Evolutionary conservation across 2,329 filamentous ascomycete species (phyloP).

Genomic region (Colletotrichum liriopes): DNA sequence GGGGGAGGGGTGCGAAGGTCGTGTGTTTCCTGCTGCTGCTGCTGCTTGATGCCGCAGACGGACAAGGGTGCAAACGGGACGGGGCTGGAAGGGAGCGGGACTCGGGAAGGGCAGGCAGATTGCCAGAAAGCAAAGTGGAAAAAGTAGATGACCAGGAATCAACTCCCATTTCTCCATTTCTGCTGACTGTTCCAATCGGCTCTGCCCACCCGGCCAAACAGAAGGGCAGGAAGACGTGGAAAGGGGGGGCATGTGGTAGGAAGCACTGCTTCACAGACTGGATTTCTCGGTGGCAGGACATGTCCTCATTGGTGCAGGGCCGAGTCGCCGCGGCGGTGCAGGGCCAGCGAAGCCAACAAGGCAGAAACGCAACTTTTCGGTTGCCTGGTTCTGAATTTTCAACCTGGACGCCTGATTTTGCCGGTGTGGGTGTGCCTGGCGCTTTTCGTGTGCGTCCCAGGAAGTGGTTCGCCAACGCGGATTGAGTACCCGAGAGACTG

Average conservation of each 20-base stretch:
- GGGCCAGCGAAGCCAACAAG: constrained; percentile 31
- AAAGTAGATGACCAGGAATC: constrained; percentile 33
- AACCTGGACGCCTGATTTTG: constrained; percentile 28
- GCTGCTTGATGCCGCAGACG: not conserved
- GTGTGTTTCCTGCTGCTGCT: not conserved
- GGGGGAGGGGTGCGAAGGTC: not conserved
- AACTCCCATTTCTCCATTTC: constrained; percentile 35
- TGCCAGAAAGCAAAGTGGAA: constrained; percentile 34
- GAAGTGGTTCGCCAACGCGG: constrained; percentile 35
- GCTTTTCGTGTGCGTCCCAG: not conserved
- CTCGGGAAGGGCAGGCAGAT: not conserved
- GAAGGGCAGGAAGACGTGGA: not conserved
- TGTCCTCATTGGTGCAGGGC: constrained; percentile 27
- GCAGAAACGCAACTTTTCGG: constrained; percentile 32
- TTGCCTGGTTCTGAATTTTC: constrained; percentile 28
- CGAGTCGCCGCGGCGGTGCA: constrained; percentile 35
- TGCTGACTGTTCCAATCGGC: constrained; percentile 21
- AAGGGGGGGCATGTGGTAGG: constrained; percentile 7
- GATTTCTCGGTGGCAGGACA: constrained; percentile 26
- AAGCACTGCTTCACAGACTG: constrained; percentile 24
- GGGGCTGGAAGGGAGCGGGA: constrained; percentile 1
- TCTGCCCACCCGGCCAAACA: constrained; percentile 8
- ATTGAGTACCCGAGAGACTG: constrained; percentile 29
- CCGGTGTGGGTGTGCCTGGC: not conserved
- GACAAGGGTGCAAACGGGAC: constrained; percentile 8